phyloP scores from a whole-genome alignment of 2,329 filamentous ascomycete genomes.

The Fusarium chlamydosporum region DNA sequence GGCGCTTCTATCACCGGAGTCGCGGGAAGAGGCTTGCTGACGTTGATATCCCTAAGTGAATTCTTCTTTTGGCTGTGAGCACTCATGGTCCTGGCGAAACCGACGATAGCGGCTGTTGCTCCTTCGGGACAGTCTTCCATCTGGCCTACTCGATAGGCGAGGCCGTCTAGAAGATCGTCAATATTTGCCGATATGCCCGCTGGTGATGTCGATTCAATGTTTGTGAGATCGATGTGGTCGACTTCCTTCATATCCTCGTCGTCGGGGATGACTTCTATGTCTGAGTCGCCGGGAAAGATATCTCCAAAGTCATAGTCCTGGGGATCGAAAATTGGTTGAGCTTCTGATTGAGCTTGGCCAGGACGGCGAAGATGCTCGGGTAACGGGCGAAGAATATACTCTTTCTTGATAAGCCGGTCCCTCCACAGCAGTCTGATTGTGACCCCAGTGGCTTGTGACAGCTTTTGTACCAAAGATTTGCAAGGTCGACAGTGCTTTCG shows the following conservation, averaged over 20 bases:
- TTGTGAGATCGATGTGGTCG: slow-evolving; percentile 43
- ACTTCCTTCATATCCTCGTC: slow-evolving; percentile 10
- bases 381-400: slow-evolving; percentile 38
- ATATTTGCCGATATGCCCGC: slow-evolving; percentile 18
- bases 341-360: background rate
- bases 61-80: slow-evolving; percentile 14
- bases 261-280: slow-evolving; percentile 35
- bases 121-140: slow-evolving; percentile 47
- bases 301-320: slow-evolving; percentile 49
- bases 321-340: slow-evolving; percentile 19
- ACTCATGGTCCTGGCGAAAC: slow-evolving; percentile 42
- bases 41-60: background rate
- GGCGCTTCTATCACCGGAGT: slow-evolving; percentile 51
- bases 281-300: slow-evolving; percentile 23
- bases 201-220: slow-evolving; percentile 28
- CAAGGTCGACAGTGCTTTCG: slow-evolving; percentile 54
- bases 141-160: slow-evolving; percentile 55
- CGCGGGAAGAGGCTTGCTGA: slow-evolving; percentile 53
- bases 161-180: slow-evolving; percentile 46
- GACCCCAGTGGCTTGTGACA: slow-evolving; percentile 51
- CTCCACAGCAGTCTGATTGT: slow-evolving; percentile 50
- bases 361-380: background rate
- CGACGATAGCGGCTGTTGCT: slow-evolving; percentile 50
- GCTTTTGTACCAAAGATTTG: slow-evolving; percentile 43
- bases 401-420: slow-evolving; percentile 48